A percentile compares a stretch with the other conserved stretches of the same genome.
Evolutionary conservation across 306 rosid genomes (phyloP).

Genomic region (Lablab purpureus): DNA sequence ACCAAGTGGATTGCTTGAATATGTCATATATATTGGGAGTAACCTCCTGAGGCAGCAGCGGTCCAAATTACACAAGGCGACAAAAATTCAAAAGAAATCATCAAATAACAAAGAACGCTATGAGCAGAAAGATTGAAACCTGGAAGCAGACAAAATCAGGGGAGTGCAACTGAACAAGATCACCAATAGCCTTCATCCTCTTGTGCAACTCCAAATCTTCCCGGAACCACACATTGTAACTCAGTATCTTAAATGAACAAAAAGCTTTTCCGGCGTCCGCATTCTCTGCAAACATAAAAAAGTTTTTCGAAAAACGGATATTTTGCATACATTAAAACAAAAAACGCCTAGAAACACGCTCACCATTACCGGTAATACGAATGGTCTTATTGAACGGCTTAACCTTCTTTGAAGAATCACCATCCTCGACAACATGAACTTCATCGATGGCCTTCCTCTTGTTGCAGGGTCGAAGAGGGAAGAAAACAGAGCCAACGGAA

Average conservation of each 20-base stretch:
- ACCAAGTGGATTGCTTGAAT: constrained; percentile 59
- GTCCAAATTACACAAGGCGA: constrained; percentile 17
- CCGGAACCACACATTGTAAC: constrained; percentile 89
- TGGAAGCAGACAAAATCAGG: constrained; percentile 75
- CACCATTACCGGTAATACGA: constrained; percentile 49
- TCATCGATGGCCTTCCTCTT: constrained; percentile 58
- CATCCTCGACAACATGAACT: constrained; percentile 26
- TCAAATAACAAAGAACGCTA: background rate
- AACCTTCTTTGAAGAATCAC: constrained; percentile 43
- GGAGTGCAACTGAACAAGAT: constrained; percentile 70
- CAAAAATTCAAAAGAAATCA: background rate
- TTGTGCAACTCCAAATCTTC: constrained; percentile 79
- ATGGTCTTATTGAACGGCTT: constrained; percentile 46
- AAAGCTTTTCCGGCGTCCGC: constrained; percentile 42
- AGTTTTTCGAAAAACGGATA: background rate
- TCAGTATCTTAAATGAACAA: constrained; percentile 61
- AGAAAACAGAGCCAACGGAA: constrained; percentile 78
- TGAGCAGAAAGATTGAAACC: constrained; percentile 39
- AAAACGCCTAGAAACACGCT: constrained; percentile 3
- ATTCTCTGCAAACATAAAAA: constrained; percentile 47
- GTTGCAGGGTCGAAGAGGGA: constrained; percentile 74
- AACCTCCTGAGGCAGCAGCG: constrained; percentile 55
- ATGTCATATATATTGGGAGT: constrained; percentile 59
- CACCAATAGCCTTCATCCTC: constrained; percentile 85
- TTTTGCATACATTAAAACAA: background rate